Conservation (phyloP, 2,329 filamentous ascomycete species). For the Cercospora brassicicola region DNA sequence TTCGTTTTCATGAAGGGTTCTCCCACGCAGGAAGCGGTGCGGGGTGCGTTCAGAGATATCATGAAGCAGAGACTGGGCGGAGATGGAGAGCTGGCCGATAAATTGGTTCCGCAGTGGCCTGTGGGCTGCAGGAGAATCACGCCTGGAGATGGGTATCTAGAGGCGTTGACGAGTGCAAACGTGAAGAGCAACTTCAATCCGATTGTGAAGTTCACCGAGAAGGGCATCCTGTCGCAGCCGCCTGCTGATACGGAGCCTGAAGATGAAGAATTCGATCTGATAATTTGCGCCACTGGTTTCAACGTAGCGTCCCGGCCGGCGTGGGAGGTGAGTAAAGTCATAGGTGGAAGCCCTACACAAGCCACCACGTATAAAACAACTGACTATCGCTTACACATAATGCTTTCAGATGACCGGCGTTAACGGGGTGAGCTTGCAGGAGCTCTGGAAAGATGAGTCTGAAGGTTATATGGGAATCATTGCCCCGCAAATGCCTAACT, state of each 20-base stretch:
- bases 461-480: slow-evolving; percentile 30
- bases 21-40: neutral
- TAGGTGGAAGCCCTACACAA: too few species aligned
- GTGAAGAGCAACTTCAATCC: slow-evolving; percentile 16
- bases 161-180: slow-evolving; percentile 19
- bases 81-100: slow-evolving; percentile 9
- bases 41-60: slow-evolving; percentile 6
- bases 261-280: slow-evolving; percentile 42
- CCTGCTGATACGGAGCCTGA: slow-evolving; percentile 9
- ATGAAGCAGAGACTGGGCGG: slow-evolving; percentile 16
- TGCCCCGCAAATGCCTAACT: slow-evolving; percentile 33
- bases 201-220: slow-evolving; percentile 15
- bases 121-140: slow-evolving; percentile 22
- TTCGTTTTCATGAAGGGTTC: slow-evolving; percentile 14
- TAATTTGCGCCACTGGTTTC: slow-evolving; percentile 50
- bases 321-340: too few species aligned
- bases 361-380: too few species aligned
- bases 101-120: slow-evolving; percentile 18
- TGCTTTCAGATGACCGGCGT: slow-evolving; percentile 43
- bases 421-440: slow-evolving; percentile 27
- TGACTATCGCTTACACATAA: too few species aligned
- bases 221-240: slow-evolving; percentile 15
- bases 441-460: slow-evolving; percentile 27
- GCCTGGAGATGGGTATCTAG: slow-evolving; percentile 19
- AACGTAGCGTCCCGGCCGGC: slow-evolving; percentile 40